These are phyloP conservation scores for Angophora floribunda DNA, from an alignment of 345 rosid species.

Conservation along the genomic window DNA sequence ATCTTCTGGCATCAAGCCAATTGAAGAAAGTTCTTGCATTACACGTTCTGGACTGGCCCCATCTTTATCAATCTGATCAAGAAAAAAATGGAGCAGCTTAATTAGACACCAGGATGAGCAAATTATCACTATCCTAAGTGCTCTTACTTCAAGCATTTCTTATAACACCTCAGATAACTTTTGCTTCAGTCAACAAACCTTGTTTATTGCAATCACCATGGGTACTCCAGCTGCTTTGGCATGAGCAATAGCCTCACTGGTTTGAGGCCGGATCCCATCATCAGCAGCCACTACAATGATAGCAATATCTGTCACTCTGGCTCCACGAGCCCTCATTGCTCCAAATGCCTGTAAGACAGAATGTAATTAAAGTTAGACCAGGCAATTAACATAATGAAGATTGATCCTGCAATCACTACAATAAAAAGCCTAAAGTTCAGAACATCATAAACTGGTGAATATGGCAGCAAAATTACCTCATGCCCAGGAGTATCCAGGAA, in stretches of 20 bases:
- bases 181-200: slow-evolving; percentile 30
- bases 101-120: background rate
- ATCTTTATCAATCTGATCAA: slow-evolving; percentile 82
- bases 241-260: slow-evolving; percentile 96
- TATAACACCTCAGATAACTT: background rate
- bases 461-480: slow-evolving; percentile 43
- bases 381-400: background rate
- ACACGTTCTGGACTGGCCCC: slow-evolving; percentile 96
- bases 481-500: slow-evolving; percentile 99
- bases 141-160: background rate
- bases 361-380: slow-evolving; percentile 3
- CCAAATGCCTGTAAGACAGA: slow-evolving; percentile 78
- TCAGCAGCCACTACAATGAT: slow-evolving; percentile 97
- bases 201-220: slow-evolving; percentile 80
- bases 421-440: background rate
- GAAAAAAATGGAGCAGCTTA: background rate
- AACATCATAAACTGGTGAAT: background rate
- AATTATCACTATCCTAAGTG: background rate
- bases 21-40: slow-evolving; percentile 95
- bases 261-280: slow-evolving; percentile 99
- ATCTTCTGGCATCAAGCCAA: slow-evolving; percentile 96
- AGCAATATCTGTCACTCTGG: slow-evolving; percentile 93
- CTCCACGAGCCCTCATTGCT: slow-evolving; percentile 99
- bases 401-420: background rate
- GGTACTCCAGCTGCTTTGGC: slow-evolving; percentile 99